These are phyloP conservation scores for Tilletia horrida DNA, from an alignment of 1,284 basidiomycete genomes.

Conservation along the genomic window DNA sequence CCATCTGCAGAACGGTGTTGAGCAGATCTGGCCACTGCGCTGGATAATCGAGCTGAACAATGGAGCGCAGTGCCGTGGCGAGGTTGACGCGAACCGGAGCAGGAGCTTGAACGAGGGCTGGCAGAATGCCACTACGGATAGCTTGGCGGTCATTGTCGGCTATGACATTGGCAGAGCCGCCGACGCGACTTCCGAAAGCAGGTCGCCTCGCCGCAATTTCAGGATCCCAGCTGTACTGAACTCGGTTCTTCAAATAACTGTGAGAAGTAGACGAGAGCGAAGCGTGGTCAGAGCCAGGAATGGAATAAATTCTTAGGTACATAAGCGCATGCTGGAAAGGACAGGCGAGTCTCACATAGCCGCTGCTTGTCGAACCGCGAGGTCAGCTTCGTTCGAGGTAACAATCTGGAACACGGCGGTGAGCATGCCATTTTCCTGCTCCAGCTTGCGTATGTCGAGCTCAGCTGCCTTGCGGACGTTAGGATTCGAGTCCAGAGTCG, in stretches of 20 bases:
- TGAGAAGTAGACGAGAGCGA: neutral
- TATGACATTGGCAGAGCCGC: slow-evolving; percentile 25
- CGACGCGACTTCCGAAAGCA: slow-evolving; percentile 21
- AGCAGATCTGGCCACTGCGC: slow-evolving; percentile 47
- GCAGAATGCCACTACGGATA: slow-evolving; percentile 38
- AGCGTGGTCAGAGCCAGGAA: too few relatives aligned
- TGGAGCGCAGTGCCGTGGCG: slow-evolving; percentile 37
- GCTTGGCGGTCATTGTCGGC: slow-evolving; percentile 35
- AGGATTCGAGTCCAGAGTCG: slow-evolving; percentile 33
- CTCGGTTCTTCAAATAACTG: slow-evolving; percentile 52
- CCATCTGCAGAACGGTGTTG: slow-evolving; percentile 40
- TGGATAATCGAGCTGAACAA: slow-evolving; percentile 47
- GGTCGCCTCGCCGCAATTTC: neutral
- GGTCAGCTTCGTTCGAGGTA: slow-evolving; percentile 35
- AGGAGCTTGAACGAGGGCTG: slow-evolving; percentile 40
- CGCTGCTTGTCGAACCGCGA: slow-evolving; percentile 46
- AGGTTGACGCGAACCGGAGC: slow-evolving; percentile 42
- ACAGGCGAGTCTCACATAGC: slow-evolving; percentile 34
- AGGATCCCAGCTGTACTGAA: slow-evolving; percentile 44
- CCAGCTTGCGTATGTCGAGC: slow-evolving; percentile 50
- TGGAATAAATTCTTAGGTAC: too few relatives aligned
- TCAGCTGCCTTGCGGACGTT: slow-evolving; percentile 49
- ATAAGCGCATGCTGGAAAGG: too few relatives aligned
- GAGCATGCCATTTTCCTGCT: slow-evolving; percentile 51
- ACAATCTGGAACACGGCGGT: slow-evolving; percentile 46